Evolutionary conservation across 108 stramenopile genomes (phyloP).

Genomic region (Heterococcus sp.): DNA sequence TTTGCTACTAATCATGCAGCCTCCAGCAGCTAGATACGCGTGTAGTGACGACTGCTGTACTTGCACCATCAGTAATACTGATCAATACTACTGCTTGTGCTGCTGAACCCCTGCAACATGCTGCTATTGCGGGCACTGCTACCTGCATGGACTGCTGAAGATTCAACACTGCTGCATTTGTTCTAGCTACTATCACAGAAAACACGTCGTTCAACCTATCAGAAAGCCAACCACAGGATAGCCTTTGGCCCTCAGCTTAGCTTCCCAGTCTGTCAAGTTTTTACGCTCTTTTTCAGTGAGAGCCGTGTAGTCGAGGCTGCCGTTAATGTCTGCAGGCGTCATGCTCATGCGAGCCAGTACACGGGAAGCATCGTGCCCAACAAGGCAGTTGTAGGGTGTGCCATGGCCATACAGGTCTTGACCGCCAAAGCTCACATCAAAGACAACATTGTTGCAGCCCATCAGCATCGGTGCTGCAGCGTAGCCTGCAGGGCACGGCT

Average conservation of each 20-base stretch:
- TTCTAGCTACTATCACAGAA: too few relatives aligned
- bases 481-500: neutral
- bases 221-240: constrained; percentile 28
- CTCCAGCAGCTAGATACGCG: too few relatives aligned
- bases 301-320: constrained; percentile 6
- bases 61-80: too few relatives aligned
- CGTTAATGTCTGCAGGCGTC: constrained; percentile 23
- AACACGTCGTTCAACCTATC: too few relatives aligned
- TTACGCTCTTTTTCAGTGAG: constrained; percentile 14
- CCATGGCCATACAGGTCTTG: neutral
- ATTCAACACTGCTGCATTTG: too few relatives aligned
- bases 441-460: neutral
- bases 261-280: constrained; percentile 26
- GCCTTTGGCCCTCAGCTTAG: constrained; percentile 21
- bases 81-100: too few relatives aligned
- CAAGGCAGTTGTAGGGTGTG: neutral
- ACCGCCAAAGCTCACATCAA: neutral
- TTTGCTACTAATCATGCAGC: too few relatives aligned
- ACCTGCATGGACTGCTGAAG: too few relatives aligned
- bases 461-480: neutral
- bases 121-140: too few relatives aligned
- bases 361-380: neutral
- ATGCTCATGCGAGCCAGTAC: constrained; percentile 74
- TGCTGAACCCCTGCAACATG: too few relatives aligned
- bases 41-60: too few relatives aligned